A percentile compares a stretch with the other conserved stretches of the same genome.
Evolutionary conservation across 2,329 filamentous ascomycete genomes (phyloP).

Genomic region (Fusarium tricinctum): DNA sequence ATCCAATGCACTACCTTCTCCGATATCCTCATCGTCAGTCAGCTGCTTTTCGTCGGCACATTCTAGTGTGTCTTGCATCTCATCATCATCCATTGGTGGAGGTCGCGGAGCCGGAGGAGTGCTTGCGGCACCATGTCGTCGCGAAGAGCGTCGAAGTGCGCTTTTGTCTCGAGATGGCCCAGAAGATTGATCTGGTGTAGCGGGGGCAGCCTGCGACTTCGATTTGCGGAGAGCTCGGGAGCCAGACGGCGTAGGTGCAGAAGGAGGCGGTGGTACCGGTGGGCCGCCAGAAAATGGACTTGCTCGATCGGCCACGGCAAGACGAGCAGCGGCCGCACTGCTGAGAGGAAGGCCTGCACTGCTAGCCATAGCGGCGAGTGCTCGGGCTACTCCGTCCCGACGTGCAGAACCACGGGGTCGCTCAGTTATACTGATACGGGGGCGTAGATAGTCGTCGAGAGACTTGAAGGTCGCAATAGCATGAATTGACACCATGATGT

Average conservation of each 20-base stretch:
- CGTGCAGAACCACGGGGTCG: constrained; percentile 69
- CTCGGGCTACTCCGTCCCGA: constrained; percentile 75
- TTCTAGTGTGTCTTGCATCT: constrained; percentile 80
- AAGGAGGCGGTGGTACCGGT: constrained; percentile 56
- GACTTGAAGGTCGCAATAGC: constrained; percentile 98
- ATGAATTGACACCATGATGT: constrained; percentile 98
- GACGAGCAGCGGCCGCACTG: constrained; percentile 60
- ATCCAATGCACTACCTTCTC: constrained; percentile 78
- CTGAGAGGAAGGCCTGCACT: constrained; percentile 73
- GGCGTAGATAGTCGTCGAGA: constrained; percentile 93
- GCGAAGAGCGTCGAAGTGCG: constrained; percentile 72
- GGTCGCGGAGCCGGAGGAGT: constrained; percentile 64
- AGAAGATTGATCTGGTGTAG: constrained; percentile 61
- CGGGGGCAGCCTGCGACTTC: constrained; percentile 64
- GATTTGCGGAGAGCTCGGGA: constrained; percentile 62
- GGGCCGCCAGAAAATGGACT: constrained; percentile 55
- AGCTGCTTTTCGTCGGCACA: constrained; percentile 93
- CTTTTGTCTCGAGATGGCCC: constrained; percentile 70
- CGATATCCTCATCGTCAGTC: constrained; percentile 77
- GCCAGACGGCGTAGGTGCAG: constrained; percentile 58
- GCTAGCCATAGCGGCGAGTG: constrained; percentile 82
- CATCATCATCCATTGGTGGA: constrained; percentile 71
- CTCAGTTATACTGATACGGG: constrained; percentile 86
- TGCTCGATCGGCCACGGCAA: constrained; percentile 59
- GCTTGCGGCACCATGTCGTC: constrained; percentile 70